A percentile compares a stretch with the other conserved stretches of the same genome.
Evolutionary conservation across 1,284 basidiomycete species (phyloP).

Genomic region (Ganoderma leucocontextum): DNA sequence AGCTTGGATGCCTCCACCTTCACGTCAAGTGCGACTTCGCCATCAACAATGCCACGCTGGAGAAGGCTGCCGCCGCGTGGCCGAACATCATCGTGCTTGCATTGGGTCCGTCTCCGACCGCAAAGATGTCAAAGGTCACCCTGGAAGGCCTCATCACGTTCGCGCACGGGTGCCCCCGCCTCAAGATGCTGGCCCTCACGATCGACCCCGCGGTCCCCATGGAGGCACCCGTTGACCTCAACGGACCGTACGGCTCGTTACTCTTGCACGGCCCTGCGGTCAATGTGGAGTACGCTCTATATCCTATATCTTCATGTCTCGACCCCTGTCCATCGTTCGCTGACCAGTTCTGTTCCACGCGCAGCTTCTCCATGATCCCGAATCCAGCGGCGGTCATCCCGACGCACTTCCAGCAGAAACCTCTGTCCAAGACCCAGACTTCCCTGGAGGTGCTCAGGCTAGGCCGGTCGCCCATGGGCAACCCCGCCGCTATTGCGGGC

Average conservation of each 20-base stretch:
- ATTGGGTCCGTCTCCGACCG: not conserved
- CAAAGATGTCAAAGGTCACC: slow-evolving; percentile 2
- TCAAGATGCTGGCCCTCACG: slow-evolving; percentile 3
- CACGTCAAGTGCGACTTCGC: not conserved
- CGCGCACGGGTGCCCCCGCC: slow-evolving; percentile 11
- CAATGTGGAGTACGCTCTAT: not conserved
- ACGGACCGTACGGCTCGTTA: not conserved
- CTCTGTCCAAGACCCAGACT: not conserved
- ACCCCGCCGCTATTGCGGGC: not conserved
- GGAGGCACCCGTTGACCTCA: slow-evolving; percentile 2
- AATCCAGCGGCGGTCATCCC: not conserved
- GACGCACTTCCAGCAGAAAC: not conserved
- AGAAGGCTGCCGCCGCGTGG: slow-evolving; percentile 8
- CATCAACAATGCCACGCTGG: slow-evolving; percentile 8
- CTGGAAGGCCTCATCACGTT: slow-evolving; percentile 12
- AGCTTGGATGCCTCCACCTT: slow-evolving; percentile 1
- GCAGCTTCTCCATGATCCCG: not conserved
- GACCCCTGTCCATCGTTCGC: not conserved
- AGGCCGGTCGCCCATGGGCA: slow-evolving; percentile 9
- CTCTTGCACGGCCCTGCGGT: not conserved
- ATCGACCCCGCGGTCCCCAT: not conserved
- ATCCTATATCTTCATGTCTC: not conserved
- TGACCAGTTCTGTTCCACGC: not conserved
- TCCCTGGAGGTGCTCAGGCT: slow-evolving; percentile 4
- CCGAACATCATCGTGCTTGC: slow-evolving; percentile 7